phyloP scores from a whole-genome alignment of 305 asterid species.

The Fraxinus baroniana region DNA sequence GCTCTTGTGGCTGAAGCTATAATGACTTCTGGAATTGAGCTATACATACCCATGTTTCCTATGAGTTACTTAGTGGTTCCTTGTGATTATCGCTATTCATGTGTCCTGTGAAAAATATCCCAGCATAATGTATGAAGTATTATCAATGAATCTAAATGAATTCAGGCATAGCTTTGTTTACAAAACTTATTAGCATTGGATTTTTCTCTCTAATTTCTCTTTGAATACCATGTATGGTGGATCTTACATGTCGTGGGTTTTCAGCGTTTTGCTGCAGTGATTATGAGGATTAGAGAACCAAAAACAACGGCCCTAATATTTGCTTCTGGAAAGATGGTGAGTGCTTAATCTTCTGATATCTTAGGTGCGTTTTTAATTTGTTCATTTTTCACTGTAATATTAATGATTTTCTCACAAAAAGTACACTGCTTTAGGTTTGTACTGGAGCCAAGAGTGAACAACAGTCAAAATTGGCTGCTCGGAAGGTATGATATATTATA shows the following conservation, averaged over 20 bases:
- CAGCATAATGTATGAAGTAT: not conserved
- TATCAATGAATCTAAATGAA: not conserved
- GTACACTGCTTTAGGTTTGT: constrained; percentile 47
- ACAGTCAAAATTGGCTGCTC: constrained; percentile 69
- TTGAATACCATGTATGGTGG: not conserved
- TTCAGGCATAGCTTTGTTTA: not conserved
- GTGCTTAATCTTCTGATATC: constrained; percentile 18
- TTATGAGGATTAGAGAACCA: constrained; percentile 86
- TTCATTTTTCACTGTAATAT: not conserved
- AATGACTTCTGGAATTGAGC: not conserved
- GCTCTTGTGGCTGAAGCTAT: not conserved
- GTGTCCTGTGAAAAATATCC: not conserved
- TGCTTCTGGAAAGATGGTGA: constrained; percentile 87
- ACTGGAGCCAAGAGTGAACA: constrained; percentile 81
- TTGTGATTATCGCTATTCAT: not conserved
- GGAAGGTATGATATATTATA: constrained; percentile 44
- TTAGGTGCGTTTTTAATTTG: not conserved
- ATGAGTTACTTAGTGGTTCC: not conserved
- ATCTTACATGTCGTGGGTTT: constrained; percentile 18
- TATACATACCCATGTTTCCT: not conserved
- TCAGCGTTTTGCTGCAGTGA: constrained; percentile 93
- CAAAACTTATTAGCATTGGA: not conserved
- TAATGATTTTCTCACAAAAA: not conserved
- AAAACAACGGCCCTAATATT: constrained; percentile 79
- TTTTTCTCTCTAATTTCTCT: not conserved